Evolutionary conservation across 73 alveolate species (phyloP), one percentile per base, ranked within the genome.

Genomic region (Paraurostyla sp.): DNA sequence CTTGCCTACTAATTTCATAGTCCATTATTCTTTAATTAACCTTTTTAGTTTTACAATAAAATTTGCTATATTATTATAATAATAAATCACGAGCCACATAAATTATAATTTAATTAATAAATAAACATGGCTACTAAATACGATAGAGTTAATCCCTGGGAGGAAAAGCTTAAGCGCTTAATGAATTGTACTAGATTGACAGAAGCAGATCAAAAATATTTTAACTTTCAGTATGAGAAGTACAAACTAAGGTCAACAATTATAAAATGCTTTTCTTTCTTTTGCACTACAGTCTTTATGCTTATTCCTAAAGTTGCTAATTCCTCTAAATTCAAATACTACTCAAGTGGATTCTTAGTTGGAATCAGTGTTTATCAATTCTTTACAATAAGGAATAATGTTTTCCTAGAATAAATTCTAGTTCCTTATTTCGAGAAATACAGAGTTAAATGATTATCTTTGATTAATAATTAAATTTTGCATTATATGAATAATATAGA

Each of bases 401-500:
- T 54, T n/a, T 83, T 52, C 25, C 76, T 41, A 25, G 88, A 86
- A 22, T 30, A 51, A 30, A 71, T 76, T 13, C n/a, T 27, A 7
- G 38, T 84, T 15, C 93, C 93, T 23, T 86, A 86, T 41, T 86
- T 86, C 33, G 93, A 86, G 58, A 86, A 86, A 40, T 86, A 86
- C 56, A 54, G 43, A 43, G 89, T 86, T 33, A 71, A 86, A 62
- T 86, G 87, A 86, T 15, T 57, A n/a, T 15, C 11, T 57, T 57
- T 25, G n/a, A 57, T 57, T 25, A 15, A n/a, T 25, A 13, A 57
- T 15, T 57, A 13, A 20, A n/a, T 15, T 57, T 46, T 46, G n/a
- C n/a, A n/a, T n/a, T n/a, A n/a, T n/a, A n/a, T n/a, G n/a, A n/a
- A n/a, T n/a, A n/a, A n/a, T n/a, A n/a, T n/a, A n/a, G n/a, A n/a